Evolutionary conservation across 352 stramenopile genomes (phyloP).

Genomic region (Phytophthora meadii): DNA sequence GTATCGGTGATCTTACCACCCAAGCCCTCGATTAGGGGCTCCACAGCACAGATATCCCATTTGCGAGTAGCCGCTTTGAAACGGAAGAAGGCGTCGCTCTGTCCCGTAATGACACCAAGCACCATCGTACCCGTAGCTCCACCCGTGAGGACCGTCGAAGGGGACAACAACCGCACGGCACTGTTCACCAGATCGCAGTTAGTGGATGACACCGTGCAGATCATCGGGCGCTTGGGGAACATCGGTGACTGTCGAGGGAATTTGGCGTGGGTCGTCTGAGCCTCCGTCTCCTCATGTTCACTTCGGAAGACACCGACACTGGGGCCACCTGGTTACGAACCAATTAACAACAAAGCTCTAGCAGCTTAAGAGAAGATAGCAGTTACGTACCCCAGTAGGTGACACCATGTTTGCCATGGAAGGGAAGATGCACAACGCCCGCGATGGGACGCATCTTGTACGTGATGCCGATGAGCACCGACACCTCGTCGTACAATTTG

Average conservation of each 20-base stretch:
- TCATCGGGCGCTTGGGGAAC: constrained; percentile 50
- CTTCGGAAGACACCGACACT: constrained; percentile 62
- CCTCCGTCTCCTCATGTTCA: constrained; percentile 34
- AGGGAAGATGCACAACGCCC: constrained; percentile 78
- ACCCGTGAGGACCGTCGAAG: constrained; percentile 48
- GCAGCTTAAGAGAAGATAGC: neutral
- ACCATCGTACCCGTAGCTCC: constrained; percentile 80
- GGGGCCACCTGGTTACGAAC: constrained; percentile 44
- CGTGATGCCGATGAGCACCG: constrained; percentile 77
- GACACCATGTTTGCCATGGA: constrained; percentile 54
- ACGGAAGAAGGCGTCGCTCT: constrained; percentile 73
- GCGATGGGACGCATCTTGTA: constrained; percentile 70
- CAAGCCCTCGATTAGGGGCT: constrained; percentile 66
- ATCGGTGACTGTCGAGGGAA: constrained; percentile 26
- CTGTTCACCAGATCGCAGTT: constrained; percentile 56
- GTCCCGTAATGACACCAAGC: constrained; percentile 64
- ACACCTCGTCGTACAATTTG: constrained; percentile 78
- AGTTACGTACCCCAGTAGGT: constrained; percentile 70
- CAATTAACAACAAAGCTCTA: constrained; percentile 11
- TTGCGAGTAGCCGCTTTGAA: constrained; percentile 76
- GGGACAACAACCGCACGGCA: constrained; percentile 46
- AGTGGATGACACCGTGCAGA: constrained; percentile 67
- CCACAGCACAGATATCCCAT: constrained; percentile 82
- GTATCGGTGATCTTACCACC: constrained; percentile 68
- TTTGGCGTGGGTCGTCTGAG: constrained; percentile 35